Conservation (phyloP, 768 basidiomycete genomes). For the Lanmaoa pseudosensibilis region DNA sequence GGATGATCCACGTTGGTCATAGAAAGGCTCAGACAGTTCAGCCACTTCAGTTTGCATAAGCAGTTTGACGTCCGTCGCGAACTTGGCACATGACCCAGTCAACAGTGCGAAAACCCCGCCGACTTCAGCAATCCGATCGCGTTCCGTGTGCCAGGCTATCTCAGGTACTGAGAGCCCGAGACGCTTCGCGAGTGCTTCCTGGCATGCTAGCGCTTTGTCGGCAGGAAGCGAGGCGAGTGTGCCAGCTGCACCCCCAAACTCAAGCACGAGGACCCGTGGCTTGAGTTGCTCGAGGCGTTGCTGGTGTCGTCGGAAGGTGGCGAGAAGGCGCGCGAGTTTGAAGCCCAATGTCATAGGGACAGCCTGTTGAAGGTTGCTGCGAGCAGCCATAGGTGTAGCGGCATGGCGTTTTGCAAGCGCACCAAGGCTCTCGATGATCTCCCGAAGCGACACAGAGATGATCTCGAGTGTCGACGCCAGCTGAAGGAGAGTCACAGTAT, state of each 20-base stretch:
- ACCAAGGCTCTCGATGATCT: constrained; percentile 32
- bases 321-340: constrained; percentile 44
- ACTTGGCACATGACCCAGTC: constrained; percentile 47
- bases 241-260: constrained; percentile 48
- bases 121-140: constrained; percentile 44
- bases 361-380: constrained; percentile 49
- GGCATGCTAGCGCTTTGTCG: constrained; percentile 32
- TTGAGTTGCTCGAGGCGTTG: constrained; percentile 38
- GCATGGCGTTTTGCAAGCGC: constrained; percentile 33
- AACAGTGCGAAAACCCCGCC: constrained; percentile 46
- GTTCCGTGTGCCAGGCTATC: constrained; percentile 42
- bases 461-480: constrained; percentile 40
- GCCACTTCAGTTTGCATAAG: constrained; percentile 49
- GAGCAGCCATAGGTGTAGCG: constrained; percentile 44
- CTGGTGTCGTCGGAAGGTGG: constrained; percentile 43
- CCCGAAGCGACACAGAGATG: constrained; percentile 29
- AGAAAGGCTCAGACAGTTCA: constrained; percentile 46
- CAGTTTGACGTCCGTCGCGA: constrained; percentile 45
- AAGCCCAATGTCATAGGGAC: constrained; percentile 50
- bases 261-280: constrained; percentile 39
- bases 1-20: constrained; percentile 45
- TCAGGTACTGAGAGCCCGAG: constrained; percentile 26
- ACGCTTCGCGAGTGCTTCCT: constrained; percentile 19
- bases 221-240: constrained; percentile 45
- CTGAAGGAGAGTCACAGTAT: constrained; percentile 46